A percentile compares a stretch with the other conserved stretches of the same genome.
These are phyloP conservation scores for Globisporangium lucens DNA, from an alignment of 352 stramenopile genomes.

Conservation along the genomic window DNA sequence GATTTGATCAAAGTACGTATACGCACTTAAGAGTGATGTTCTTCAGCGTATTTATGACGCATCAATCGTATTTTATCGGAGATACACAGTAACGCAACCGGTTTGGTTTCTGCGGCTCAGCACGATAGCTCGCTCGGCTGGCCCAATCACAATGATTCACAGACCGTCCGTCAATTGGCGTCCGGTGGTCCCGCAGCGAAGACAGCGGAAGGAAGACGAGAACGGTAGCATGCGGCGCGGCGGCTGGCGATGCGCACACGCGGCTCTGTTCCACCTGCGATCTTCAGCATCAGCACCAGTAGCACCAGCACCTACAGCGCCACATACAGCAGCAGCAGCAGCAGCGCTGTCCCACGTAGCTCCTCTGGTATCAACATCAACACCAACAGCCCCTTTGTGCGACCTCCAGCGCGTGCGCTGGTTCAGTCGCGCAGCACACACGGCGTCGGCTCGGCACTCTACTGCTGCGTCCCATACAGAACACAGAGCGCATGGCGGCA, in stretches of 20 bases:
- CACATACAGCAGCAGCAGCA: background rate
- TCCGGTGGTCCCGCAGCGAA: slow-evolving; percentile 2
- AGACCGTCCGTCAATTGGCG: background rate
- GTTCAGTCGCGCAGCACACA: slow-evolving; percentile 16
- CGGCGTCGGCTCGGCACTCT: background rate
- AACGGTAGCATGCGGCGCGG: slow-evolving; percentile 10
- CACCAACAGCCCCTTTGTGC: background rate
- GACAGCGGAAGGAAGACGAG: background rate
- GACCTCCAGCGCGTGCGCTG: slow-evolving; percentile 6
- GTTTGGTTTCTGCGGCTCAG: background rate
- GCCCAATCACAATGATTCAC: background rate
- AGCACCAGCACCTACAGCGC: too few species aligned
- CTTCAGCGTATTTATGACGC: background rate
- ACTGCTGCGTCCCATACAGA: background rate
- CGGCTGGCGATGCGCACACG: slow-evolving; percentile 14
- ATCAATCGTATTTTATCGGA: background rate
- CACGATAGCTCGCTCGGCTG: background rate
- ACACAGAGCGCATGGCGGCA: background rate
- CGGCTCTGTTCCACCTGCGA: background rate
- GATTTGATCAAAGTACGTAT: background rate
- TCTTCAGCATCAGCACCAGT: background rate
- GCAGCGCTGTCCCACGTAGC: background rate
- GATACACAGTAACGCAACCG: background rate
- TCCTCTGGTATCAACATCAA: background rate
- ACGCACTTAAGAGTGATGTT: background rate